These are phyloP conservation scores for Xylariaceae sp. DNA, from an alignment of 2,329 filamentous ascomycete genomes.

Conservation along the genomic window DNA sequence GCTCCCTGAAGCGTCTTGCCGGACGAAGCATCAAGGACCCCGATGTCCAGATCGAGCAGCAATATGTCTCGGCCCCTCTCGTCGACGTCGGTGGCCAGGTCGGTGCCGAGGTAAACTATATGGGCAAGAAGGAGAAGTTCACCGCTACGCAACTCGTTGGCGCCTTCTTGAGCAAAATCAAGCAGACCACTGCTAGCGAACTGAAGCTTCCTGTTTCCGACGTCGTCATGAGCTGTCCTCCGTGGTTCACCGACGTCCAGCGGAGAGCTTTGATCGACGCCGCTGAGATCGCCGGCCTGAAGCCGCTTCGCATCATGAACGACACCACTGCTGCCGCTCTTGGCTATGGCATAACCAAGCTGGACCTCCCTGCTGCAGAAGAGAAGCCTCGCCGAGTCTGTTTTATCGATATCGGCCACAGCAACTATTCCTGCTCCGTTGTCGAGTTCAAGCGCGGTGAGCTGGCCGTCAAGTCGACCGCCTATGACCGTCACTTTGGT, in stretches of 20 bases:
- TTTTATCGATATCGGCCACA: conserved; percentile 94
- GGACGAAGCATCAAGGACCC: conserved; percentile 83
- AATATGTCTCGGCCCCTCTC: conserved; percentile 78
- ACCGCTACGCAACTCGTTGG: conserved; percentile 87
- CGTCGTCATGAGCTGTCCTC: conserved; percentile 86
- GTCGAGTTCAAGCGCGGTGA: conserved; percentile 98
- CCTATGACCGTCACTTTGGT: conserved; percentile 93
- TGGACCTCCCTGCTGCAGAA: conserved; percentile 75
- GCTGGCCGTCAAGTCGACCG: conserved; percentile 83
- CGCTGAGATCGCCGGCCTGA: conserved; percentile 86
- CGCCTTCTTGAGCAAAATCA: conserved; percentile 95
- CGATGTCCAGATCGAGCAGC: conserved; percentile 86
- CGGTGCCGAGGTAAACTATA: conserved; percentile 86
- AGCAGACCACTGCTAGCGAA: conserved; percentile 77
- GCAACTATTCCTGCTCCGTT: conserved; percentile 88
- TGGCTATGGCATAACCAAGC: conserved; percentile 96
- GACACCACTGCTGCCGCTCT: conserved; percentile 94
- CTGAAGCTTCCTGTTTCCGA: conserved; percentile 87
- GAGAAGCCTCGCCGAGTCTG: conserved; percentile 87
- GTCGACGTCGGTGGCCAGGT: conserved; percentile 91
- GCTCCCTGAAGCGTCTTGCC: conserved; percentile 83
- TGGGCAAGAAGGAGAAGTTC: conserved; percentile 93
- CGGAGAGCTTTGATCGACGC: conserved; percentile 84
- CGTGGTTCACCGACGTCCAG: conserved; percentile 96
- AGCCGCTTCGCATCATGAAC: conserved; percentile 90